These are phyloP conservation scores for Holtermanniella nyarrowii DNA, from an alignment of 768 basidiomycete species.

Conservation along the genomic window DNA sequence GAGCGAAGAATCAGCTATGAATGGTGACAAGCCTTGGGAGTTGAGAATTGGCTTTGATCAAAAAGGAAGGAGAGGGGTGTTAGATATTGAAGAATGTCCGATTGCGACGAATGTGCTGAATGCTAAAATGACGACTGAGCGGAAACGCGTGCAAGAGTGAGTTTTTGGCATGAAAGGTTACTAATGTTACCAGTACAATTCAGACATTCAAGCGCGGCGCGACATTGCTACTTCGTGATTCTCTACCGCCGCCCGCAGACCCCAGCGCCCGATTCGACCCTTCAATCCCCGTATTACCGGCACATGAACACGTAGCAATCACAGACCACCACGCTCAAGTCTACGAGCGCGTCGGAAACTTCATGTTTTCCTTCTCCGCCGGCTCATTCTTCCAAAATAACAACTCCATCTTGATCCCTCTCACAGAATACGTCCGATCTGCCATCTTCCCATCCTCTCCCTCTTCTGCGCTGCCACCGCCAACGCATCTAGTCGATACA, in stretches of 20 bases:
- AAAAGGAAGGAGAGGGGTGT: constrained; percentile 57
- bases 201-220: constrained; percentile 74
- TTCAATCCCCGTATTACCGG: not conserved
- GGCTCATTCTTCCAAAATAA: constrained; percentile 98
- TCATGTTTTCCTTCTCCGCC: constrained; percentile 51
- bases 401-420: constrained; percentile 73
- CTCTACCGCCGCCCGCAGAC: constrained; percentile 43
- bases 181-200: constrained; percentile 55
- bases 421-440: constrained; percentile 72
- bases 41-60: constrained; percentile 82
- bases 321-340: constrained; percentile 70
- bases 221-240: constrained; percentile 82
- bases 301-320: constrained; percentile 58
- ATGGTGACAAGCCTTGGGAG: constrained; percentile 45
- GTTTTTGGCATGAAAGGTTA: constrained; percentile 41
- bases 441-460: constrained; percentile 27
- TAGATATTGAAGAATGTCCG: constrained; percentile 97
- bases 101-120: constrained; percentile 79
- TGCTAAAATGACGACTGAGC: constrained; percentile 51
- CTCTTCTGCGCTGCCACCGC: constrained; percentile 5
- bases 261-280: constrained; percentile 9
- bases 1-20: constrained; percentile 7
- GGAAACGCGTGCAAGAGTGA: constrained; percentile 54
- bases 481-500: constrained; percentile 84
- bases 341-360: constrained; percentile 72